Evolutionary conservation across 805 yeast species (phyloP).

Genomic region (Clavispora asparagi): DNA sequence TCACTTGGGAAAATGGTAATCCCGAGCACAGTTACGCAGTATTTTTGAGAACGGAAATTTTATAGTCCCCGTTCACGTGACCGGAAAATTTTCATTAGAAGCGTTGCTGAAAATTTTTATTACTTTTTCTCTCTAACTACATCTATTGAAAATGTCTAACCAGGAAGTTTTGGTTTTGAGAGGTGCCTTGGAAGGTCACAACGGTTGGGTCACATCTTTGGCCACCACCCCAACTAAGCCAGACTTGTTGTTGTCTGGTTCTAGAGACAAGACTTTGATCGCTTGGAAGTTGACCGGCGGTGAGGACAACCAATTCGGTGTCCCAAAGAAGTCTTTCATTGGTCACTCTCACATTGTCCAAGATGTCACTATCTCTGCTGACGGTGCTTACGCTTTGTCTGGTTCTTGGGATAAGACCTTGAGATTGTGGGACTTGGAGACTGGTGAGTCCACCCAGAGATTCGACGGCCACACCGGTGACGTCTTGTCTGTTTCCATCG

Average conservation of each 20-base stretch:
- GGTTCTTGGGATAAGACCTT: slow-evolving; percentile 99
- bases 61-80: slow-evolving; percentile 8
- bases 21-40: slow-evolving; percentile 32
- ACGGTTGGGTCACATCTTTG: slow-evolving; percentile 92
- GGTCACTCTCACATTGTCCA: slow-evolving; percentile 99
- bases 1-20: slow-evolving; percentile 32
- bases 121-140: slow-evolving; percentile 2
- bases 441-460: slow-evolving; percentile 91
- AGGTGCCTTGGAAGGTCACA: slow-evolving; percentile 95
- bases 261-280: slow-evolving; percentile 98
- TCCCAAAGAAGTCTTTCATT: slow-evolving; percentile 92
- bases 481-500: slow-evolving; percentile 94
- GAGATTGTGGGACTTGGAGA: slow-evolving; percentile 95
- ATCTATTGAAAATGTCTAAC: slow-evolving; percentile 52
- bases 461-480: slow-evolving; percentile 98
- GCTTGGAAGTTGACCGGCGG: slow-evolving; percentile 97
- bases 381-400: slow-evolving; percentile 95
- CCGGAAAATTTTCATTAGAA: slow-evolving; percentile 10
- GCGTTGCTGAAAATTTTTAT: slow-evolving; percentile 3
- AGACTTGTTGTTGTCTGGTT: slow-evolving; percentile 95
- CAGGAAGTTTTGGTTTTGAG: slow-evolving; percentile 98
- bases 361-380: slow-evolving; percentile 96
- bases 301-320: slow-evolving; percentile 91
- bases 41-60: slow-evolving; percentile 16
- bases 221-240: slow-evolving; percentile 98